These are phyloP conservation scores for Furcasterigmium furcatum DNA, from an alignment of 2,329 filamentous ascomycete species.

Conservation along the genomic window DNA sequence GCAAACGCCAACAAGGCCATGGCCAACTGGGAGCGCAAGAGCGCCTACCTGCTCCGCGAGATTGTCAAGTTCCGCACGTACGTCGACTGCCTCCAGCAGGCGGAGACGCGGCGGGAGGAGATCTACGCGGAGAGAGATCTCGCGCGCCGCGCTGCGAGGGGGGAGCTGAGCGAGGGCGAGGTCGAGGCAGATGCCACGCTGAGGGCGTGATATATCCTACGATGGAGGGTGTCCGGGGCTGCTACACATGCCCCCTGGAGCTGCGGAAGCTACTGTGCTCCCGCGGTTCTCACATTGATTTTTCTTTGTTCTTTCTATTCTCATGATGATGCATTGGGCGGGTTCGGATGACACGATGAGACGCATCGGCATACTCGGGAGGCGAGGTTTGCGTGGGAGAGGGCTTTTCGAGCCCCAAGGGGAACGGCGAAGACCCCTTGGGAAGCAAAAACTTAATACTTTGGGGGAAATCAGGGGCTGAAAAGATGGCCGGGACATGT, in stretches of 20 bases:
- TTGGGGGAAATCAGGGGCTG: too few species aligned
- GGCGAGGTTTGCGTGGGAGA: too few species aligned
- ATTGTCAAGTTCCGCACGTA: conserved; percentile 97
- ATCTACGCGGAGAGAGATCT: conserved; percentile 63
- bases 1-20: conserved; percentile 80
- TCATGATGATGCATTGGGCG: background rate
- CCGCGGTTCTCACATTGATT: background rate
- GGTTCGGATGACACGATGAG: background rate
- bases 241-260: background rate
- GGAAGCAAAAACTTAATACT: too few species aligned
- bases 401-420: too few species aligned
- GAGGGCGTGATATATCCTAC: conserved; percentile 26
- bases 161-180: conserved; percentile 39
- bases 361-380: background rate
- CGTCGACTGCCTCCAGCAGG: conserved; percentile 77
- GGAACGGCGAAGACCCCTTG: too few species aligned
- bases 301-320: background rate
- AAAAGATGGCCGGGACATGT: too few species aligned
- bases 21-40: conserved; percentile 97
- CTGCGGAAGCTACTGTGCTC: too few species aligned
- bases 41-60: conserved; percentile 83
- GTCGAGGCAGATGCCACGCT: conserved; percentile 32
- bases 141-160: conserved; percentile 45
- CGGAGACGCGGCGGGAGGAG: conserved; percentile 65
- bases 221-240: background rate